A percentile compares a stretch with the other conserved stretches of the same genome.
These are phyloP conservation scores for Blastomyces silverae DNA, from an alignment of 2,329 filamentous ascomycete species.

Conservation along the genomic window DNA sequence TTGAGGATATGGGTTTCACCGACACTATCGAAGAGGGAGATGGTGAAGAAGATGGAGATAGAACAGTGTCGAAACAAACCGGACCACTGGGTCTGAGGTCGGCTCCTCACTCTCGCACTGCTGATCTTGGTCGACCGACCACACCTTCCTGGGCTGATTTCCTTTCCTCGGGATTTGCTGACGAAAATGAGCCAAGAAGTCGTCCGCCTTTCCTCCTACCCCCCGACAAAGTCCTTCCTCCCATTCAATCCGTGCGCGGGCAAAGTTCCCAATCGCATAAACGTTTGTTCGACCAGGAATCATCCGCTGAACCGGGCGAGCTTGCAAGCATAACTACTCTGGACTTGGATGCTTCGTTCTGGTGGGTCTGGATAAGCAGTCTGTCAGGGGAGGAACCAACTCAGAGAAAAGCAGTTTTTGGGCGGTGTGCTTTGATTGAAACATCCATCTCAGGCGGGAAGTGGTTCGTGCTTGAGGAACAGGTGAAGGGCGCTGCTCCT, in stretches of 20 bases:
- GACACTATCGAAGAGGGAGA: constrained; percentile 65
- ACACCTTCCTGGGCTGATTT: constrained; percentile 99
- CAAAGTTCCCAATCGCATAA: constrained; percentile 81
- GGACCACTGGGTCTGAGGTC: constrained; percentile 53
- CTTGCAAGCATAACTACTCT: constrained; percentile 83
- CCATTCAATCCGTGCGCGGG: constrained; percentile 63
- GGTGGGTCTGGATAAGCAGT: constrained; percentile 99
- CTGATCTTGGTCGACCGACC: constrained; percentile 69
- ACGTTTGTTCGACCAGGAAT: constrained; percentile 61
- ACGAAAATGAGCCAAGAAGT: constrained; percentile 60
- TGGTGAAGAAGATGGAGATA: constrained; percentile 52
- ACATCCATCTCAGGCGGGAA: constrained; percentile 72
- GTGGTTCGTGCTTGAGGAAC: constrained; percentile 95
- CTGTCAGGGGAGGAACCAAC: constrained; percentile 82
- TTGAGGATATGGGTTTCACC: constrained; percentile 89
- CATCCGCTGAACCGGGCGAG: constrained; percentile 77
- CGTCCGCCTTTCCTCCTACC: constrained; percentile 70
- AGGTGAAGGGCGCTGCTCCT: constrained; percentile 84
- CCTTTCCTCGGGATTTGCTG: constrained; percentile 83
- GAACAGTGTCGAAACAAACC: constrained; percentile 31
- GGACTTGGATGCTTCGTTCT: constrained; percentile 90
- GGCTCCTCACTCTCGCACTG: constrained; percentile 60
- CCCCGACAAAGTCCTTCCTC: constrained; percentile 83
- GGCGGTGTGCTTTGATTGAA: constrained; percentile 85
- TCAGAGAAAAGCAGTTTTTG: constrained; percentile 84